These are phyloP conservation scores for Secale cereale DNA, from an alignment of 176 grass and related monocot species.

Conservation along the genomic window DNA sequence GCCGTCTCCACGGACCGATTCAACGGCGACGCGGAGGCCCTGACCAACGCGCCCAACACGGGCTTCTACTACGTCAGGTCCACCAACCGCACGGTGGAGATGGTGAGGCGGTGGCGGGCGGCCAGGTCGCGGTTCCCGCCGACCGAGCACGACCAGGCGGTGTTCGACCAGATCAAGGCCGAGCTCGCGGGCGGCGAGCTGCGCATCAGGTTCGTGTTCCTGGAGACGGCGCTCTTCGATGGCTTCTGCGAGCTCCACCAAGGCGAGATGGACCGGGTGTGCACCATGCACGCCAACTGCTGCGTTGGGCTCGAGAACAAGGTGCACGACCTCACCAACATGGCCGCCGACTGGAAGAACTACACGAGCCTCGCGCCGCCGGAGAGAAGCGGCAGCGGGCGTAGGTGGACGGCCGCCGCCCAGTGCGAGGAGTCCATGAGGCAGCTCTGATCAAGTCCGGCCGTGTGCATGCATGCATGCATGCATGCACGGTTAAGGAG, in stretches of 20 bases:
- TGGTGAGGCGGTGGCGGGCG: slow-evolving; percentile 36
- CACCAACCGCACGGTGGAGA: slow-evolving; percentile 23
- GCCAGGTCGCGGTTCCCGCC: slow-evolving; percentile 26
- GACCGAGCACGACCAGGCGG: slow-evolving; percentile 34
- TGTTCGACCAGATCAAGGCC: slow-evolving; percentile 32
- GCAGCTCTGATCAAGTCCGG: not conserved
- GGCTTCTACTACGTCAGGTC: slow-evolving; percentile 56
- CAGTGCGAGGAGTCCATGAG: not conserved
- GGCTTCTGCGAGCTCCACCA: slow-evolving; percentile 11
- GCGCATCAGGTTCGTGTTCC: not conserved
- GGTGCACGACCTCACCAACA: slow-evolving; percentile 35
- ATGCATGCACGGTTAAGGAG: not conserved
- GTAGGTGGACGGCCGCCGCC: not conserved
- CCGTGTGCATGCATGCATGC: not conserved
- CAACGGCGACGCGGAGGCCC: slow-evolving; percentile 10
- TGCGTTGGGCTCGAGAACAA: slow-evolving; percentile 42
- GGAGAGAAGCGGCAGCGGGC: not conserved
- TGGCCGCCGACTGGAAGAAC: slow-evolving; percentile 43
- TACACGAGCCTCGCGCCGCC: not conserved
- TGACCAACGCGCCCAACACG: slow-evolving; percentile 37
- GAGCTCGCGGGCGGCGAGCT: not conserved
- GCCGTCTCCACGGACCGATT: slow-evolving; percentile 42
- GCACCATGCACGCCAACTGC: slow-evolving; percentile 67
- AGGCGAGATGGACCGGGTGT: slow-evolving; percentile 18
- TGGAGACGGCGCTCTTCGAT: not conserved